These are phyloP conservation scores for Crithidia thermophila DNA, from an alignment of 208 protist genomes.

Conservation along the genomic window DNA sequence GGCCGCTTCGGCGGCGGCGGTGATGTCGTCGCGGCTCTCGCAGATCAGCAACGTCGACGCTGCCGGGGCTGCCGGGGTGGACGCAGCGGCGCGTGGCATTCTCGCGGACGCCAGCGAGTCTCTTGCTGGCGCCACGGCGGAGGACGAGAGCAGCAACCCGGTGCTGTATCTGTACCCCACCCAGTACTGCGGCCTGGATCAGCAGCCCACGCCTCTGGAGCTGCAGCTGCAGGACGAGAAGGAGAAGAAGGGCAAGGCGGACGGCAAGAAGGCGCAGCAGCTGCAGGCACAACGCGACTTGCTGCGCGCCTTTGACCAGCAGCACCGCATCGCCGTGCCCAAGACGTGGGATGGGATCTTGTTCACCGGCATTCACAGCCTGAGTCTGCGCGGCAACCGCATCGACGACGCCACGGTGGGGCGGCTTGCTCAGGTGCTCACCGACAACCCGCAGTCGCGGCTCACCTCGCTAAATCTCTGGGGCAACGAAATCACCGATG, in stretches of 20 bases:
- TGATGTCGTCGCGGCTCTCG: conserved; percentile 7
- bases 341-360: conserved; percentile 74
- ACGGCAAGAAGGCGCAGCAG: conserved; percentile 76
- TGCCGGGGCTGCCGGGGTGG: not conserved
- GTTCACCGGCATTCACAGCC: conserved; percentile 67
- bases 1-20: not conserved
- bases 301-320: conserved; percentile 60
- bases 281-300: conserved; percentile 73
- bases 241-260: conserved; percentile 85
- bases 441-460: conserved; percentile 58
- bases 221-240: conserved; percentile 74
- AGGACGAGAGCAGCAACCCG: conserved; percentile 10
- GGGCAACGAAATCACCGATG: conserved; percentile 86
- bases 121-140: not conserved
- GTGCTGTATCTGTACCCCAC: conserved; percentile 66
- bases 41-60: conserved; percentile 1
- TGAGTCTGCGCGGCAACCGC: conserved; percentile 86
- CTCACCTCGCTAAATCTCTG: conserved; percentile 86
- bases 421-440: conserved; percentile 52
- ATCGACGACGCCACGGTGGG: conserved; percentile 63
- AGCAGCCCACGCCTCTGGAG: conserved; percentile 58
- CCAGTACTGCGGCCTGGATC: conserved; percentile 71
- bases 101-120: not conserved
- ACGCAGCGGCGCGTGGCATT: not conserved
- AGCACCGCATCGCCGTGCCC: conserved; percentile 67